phyloP scores from a whole-genome alignment of 495 filamentous ascomycete species.

The Pyronema omphalodes region DNA sequence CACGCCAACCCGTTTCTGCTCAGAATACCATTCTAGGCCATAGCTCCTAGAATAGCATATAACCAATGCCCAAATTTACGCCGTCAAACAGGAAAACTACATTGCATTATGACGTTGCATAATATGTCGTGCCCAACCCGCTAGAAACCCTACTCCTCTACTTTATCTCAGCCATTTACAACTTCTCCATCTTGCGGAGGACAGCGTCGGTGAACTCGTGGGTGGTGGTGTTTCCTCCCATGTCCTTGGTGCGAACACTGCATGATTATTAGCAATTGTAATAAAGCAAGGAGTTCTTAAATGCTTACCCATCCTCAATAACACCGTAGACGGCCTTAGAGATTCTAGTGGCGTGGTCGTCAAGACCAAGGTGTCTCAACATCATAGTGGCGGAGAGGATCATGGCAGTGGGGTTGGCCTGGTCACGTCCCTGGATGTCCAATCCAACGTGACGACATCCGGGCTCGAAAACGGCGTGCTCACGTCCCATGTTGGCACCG shows the following conservation, averaged over 20 bases:
- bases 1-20: neutral
- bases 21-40: neutral
- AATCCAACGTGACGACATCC: slow-evolving; percentile 97
- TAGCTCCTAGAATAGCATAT: neutral
- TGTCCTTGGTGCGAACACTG: slow-evolving; percentile 75
- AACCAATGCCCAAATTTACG: neutral
- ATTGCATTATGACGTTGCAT: neutral
- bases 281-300: neutral
- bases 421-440: slow-evolving; percentile 97
- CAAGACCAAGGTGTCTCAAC: slow-evolving; percentile 82
- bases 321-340: slow-evolving; percentile 95
- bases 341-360: slow-evolving; percentile 95
- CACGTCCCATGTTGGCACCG: slow-evolving; percentile 97
- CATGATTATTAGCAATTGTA: slow-evolving; percentile 22
- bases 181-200: slow-evolving; percentile 71
- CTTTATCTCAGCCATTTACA: neutral
- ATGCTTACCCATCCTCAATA: slow-evolving; percentile 70
- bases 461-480: slow-evolving; percentile 96
- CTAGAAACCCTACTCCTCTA: neutral
- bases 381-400: slow-evolving; percentile 92
- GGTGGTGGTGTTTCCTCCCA: slow-evolving; percentile 77
- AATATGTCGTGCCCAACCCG: neutral
- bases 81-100: neutral
- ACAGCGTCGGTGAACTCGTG: slow-evolving; percentile 91
- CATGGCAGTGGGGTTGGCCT: slow-evolving; percentile 94